phyloP scores from a whole-genome alignment of 2,329 filamentous ascomycete species.

The Aureobasidium mangrovei region DNA sequence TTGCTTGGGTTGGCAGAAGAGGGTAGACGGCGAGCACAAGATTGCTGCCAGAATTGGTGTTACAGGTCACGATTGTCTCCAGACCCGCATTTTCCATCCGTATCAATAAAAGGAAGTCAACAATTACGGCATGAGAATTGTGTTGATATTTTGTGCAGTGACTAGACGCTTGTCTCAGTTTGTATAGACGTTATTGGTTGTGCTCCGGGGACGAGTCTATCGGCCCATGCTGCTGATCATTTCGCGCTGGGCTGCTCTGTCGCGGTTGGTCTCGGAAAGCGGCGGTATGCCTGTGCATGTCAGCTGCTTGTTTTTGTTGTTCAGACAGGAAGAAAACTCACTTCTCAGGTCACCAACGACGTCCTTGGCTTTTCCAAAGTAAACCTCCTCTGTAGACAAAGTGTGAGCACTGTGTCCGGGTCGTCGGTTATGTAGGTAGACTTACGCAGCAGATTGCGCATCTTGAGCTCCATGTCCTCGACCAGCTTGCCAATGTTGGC shows the following conservation, averaged over 20 bases:
- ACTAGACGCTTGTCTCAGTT: not conserved
- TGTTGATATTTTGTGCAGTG: not conserved
- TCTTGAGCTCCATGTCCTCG: constrained; percentile 99
- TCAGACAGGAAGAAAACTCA: constrained; percentile 28
- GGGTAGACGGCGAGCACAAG: too few relatives aligned
- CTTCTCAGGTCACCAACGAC: constrained; percentile 93
- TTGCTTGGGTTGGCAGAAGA: too few relatives aligned
- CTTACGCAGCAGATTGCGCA: constrained; percentile 81
- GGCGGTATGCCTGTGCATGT: constrained; percentile 52
- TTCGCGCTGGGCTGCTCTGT: constrained; percentile 78
- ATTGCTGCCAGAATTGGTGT: not conserved
- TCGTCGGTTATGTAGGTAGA: constrained; percentile 9
- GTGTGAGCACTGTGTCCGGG: constrained; percentile 16
- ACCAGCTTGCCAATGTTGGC: constrained; percentile 89
- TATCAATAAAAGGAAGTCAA: not conserved
- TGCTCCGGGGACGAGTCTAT: not conserved
- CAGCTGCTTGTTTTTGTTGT: not conserved
- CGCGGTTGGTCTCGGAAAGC: constrained; percentile 74
- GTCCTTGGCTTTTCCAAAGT: constrained; percentile 98
- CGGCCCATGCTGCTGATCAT: constrained; percentile 57
- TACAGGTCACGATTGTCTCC: not conserved
- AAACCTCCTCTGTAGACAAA: constrained; percentile 67
- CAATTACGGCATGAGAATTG: not conserved
- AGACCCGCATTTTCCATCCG: not conserved
- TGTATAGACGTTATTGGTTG: not conserved